Evolutionary conservation across 495 filamentous ascomycete genomes (phyloP), one percentile per base, ranked within the genome.

Genomic region (Cryomyces antarcticus): DNA sequence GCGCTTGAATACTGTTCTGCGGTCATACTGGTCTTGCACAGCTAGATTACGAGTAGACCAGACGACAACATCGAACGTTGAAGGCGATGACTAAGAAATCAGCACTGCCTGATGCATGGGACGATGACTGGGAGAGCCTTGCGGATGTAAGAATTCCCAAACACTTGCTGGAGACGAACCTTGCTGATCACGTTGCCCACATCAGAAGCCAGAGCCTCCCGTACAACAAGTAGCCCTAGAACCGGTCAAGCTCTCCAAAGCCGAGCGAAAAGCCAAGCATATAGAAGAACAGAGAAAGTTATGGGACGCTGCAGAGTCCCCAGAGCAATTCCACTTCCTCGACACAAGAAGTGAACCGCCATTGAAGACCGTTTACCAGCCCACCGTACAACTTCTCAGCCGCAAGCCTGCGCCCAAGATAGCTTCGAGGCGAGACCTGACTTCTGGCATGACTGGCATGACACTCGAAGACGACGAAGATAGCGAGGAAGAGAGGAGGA

Each of bases 91-190:
- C 65, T 50, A 68, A 62, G 39, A 61, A 59, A 44, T 52, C 53
- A 35, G 59, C 63, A 36, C 59, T 75, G 44, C 77, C 82, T 30
- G 75, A 93, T 56, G 84, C 82, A 38, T 94, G 86, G 86, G 86
- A 84, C 44, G 83, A 88, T 49, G 82, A 93, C 52, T 94, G 84
- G 83, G 80, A 86, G 55, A 63, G 61, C 5, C 67, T 80, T 54
- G 82, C 80, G 33, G 82, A 93, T 63, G 75, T 78, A 63, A 45
- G 62, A 56, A 17, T 33, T 31, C 31, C 29, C 7, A 13, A 43
- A 27, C 30, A 3, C 1, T 13, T 11, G 7, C 7, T 2, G 38
- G 38, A 39, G 38, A 28, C 24, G 9, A 24, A 2, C 17, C 17
- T 24, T 24, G 17, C 17, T 24, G 17, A 24, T 24, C 17, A 24